A percentile compares a stretch with the other conserved stretches of the same genome.
Conservation (phyloP, 2,329 filamentous ascomycete species). For the Neonectria sp. region DNA sequence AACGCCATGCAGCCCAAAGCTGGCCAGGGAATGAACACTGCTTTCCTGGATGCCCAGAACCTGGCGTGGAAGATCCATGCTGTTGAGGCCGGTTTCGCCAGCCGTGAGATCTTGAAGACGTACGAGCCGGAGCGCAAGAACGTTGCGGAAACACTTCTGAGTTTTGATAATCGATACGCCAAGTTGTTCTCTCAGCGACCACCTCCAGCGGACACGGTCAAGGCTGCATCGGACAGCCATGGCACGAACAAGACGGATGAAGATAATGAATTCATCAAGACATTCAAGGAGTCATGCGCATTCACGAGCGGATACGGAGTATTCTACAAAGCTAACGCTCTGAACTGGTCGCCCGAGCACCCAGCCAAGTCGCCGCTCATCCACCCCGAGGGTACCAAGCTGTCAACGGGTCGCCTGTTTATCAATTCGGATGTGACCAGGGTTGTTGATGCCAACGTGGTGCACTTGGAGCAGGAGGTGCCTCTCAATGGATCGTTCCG, state of each 20-base stretch:
- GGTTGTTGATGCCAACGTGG: conserved; percentile 89
- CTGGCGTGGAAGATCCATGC: conserved; percentile 97
- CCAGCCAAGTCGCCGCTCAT: conserved; percentile 79
- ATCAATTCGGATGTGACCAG: conserved; percentile 86
- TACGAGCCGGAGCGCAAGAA: conserved; percentile 90
- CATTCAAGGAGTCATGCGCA: conserved; percentile 92
- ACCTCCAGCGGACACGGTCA: conserved; percentile 80
- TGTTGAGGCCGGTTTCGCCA: conserved; percentile 86
- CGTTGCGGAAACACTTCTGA: conserved; percentile 86
- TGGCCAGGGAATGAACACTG: conserved; percentile 86
- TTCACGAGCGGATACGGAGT: conserved; percentile 96
- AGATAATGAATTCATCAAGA: conserved; percentile 88
- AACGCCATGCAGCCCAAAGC: conserved; percentile 76
- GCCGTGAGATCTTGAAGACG: conserved; percentile 81
- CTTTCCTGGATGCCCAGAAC: conserved; percentile 87
- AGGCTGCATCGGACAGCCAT: conserved; percentile 69
- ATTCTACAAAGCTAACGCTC: conserved; percentile 83
- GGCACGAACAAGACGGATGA: conserved; percentile 53
- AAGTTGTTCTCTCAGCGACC: conserved; percentile 88
- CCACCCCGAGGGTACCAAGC: conserved; percentile 74
- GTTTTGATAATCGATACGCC: conserved; percentile 91
- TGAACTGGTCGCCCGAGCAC: conserved; percentile 87
- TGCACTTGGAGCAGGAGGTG: conserved; percentile 91
- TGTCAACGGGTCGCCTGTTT: conserved; percentile 83
- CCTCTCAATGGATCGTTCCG: conserved; percentile 91